These are phyloP conservation scores for Rhododendron mucronatum DNA, from an alignment of 148 eudicot genomes.

Conservation along the genomic window DNA sequence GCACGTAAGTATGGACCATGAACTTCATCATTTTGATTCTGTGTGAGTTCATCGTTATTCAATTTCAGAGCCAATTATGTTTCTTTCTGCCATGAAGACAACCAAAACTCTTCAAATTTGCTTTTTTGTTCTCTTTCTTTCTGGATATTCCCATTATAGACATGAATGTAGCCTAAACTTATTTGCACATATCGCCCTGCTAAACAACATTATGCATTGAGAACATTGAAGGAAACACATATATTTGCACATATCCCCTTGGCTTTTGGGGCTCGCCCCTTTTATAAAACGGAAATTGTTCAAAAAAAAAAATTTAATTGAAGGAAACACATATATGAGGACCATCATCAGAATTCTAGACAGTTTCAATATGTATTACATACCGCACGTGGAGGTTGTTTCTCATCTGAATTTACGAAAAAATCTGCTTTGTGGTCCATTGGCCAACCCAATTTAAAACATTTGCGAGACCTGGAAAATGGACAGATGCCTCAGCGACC, in stretches of 20 bases:
- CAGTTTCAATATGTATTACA: background rate
- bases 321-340: background rate
- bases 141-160: background rate
- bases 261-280: too few species aligned
- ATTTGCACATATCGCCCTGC: background rate
- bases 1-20: too few species aligned
- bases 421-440: slow-evolving; percentile 77
- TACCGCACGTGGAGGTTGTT: slow-evolving; percentile 35
- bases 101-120: background rate
- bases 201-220: background rate
- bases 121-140: background rate
- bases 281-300: too few species aligned
- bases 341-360: background rate
- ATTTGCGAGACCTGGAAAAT: slow-evolving; percentile 65
- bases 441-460: slow-evolving; percentile 90
- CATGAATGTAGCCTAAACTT: background rate
- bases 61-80: background rate
- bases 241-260: background rate
- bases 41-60: background rate
- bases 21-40: background rate
- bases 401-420: slow-evolving; percentile 56
- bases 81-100: background rate
- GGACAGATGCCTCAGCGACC: slow-evolving; percentile 4
- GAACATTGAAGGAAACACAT: background rate
- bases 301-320: background rate